Percentiles rank a stretch among this genome's conserved stretches.
Evolutionary conservation across 768 basidiomycete species (phyloP).

Genomic region (Suillus decipiens): DNA sequence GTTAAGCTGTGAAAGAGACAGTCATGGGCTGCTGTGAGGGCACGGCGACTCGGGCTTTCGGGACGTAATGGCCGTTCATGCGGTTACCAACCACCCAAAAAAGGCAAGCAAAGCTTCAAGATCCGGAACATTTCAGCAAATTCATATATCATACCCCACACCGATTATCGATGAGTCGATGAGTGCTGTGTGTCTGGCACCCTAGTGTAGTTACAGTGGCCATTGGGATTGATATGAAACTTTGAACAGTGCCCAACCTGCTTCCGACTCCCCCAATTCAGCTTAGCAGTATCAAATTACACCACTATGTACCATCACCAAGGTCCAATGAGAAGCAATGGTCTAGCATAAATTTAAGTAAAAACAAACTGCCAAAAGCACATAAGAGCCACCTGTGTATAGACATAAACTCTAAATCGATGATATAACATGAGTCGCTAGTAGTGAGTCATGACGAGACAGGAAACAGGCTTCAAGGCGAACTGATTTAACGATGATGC

Average conservation of each 20-base stretch:
- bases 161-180: neutral
- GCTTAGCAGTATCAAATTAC: neutral
- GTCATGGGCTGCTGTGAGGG: neutral
- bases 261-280: neutral
- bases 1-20: neutral
- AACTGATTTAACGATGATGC: neutral
- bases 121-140: neutral
- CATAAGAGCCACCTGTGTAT: neutral
- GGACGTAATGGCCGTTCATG: neutral
- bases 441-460: neutral
- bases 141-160: neutral
- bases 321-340: neutral
- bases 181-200: neutral
- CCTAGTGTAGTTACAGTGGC: neutral
- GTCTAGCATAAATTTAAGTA: neutral
- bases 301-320: neutral
- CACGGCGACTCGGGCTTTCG: neutral
- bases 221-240: neutral
- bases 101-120: neutral
- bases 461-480: neutral
- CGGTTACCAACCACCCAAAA: neutral
- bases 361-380: neutral
- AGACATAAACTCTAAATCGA: neutral
- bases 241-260: neutral
- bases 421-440: neutral